Conservation (phyloP, 2,329 filamentous ascomycete species). For the Aspergillus ruber region DNA sequence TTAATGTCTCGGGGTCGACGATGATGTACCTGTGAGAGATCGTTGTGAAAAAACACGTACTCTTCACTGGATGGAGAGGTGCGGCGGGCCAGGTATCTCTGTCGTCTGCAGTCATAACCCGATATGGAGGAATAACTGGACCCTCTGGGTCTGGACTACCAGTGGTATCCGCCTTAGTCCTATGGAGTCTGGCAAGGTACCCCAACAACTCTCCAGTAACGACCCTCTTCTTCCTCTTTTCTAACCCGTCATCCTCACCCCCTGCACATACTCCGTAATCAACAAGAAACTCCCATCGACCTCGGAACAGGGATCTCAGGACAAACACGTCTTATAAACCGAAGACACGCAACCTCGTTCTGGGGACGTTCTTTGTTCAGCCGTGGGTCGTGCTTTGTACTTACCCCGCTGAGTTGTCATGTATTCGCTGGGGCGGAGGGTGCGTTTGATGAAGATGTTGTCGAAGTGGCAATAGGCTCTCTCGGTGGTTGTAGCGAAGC, state of each 20-base stretch:
- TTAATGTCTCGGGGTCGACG: not conserved
- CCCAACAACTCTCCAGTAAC: conserved; percentile 5
- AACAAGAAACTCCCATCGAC: conserved; percentile 5
- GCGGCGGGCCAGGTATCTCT: conserved; percentile 1
- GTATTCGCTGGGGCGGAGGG: conserved; percentile 6
- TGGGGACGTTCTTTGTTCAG: conserved; percentile 10
- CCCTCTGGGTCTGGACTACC: conserved; percentile 5
- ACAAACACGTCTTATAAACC: conserved; percentile 4
- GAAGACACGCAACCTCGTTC: conserved; percentile 9
- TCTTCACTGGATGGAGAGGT: not conserved
- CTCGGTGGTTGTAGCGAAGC: conserved; percentile 3
- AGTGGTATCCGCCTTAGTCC: conserved; percentile 1
- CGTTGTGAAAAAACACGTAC: conserved; percentile 10
- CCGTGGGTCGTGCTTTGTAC: conserved; percentile 3
- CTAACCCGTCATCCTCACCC: conserved; percentile 2
- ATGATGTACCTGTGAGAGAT: conserved; percentile 1
- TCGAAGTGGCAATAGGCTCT: conserved; percentile 8
- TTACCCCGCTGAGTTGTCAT: conserved; percentile 1
- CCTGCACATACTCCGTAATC: conserved; percentile 6
- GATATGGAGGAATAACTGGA: conserved; percentile 8
- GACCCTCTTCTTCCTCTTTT: conserved; percentile 6
- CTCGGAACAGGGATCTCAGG: conserved; percentile 9
- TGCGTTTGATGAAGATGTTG: conserved; percentile 6
- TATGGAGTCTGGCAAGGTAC: conserved; percentile 5
- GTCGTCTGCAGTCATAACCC: conserved; percentile 1